Conservation (phyloP, 2,329 filamentous ascomycete genomes). For the Ascocoryne sarcoides region DNA sequence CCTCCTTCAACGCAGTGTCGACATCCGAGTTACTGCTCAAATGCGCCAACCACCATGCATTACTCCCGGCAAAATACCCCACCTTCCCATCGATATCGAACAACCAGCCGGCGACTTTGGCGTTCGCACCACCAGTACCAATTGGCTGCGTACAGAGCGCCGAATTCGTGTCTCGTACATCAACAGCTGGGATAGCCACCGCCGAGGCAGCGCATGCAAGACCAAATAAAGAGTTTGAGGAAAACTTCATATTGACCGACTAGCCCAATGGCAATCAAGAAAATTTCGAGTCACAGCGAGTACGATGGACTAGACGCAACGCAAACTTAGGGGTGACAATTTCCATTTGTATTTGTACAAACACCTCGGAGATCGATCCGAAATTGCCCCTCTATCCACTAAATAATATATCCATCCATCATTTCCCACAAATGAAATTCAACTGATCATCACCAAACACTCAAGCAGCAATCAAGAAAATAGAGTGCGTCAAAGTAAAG, state of each 20-base stretch:
- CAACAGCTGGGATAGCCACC: not conserved
- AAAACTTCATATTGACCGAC: not conserved
- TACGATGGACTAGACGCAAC: too few species aligned
- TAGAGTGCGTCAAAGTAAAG: not conserved
- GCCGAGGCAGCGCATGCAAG: not conserved
- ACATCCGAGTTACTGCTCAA: conserved; percentile 45
- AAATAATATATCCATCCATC: not conserved
- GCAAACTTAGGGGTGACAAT: too few species aligned
- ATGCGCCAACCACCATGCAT: conserved; percentile 48
- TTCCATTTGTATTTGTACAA: not conserved
- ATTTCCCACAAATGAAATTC: not conserved
- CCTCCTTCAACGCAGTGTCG: conserved; percentile 40
- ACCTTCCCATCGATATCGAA: conserved; percentile 37
- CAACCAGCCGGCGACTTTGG: conserved; percentile 23
- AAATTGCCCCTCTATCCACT: not conserved
- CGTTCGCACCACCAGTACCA: conserved; percentile 10
- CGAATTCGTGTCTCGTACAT: too few species aligned
- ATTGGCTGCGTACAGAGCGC: conserved; percentile 7
- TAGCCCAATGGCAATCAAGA: not conserved
- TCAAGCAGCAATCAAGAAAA: not conserved
- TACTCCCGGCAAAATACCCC: conserved; percentile 43
- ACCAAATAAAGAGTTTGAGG: not conserved
- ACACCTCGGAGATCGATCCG: not conserved
- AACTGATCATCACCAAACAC: not conserved
- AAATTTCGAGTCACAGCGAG: not conserved